A percentile compares a stretch with the other conserved stretches of the same genome.
Conservation (phyloP, 106 monocot species). For the Dendrobium huoshanense region DNA sequence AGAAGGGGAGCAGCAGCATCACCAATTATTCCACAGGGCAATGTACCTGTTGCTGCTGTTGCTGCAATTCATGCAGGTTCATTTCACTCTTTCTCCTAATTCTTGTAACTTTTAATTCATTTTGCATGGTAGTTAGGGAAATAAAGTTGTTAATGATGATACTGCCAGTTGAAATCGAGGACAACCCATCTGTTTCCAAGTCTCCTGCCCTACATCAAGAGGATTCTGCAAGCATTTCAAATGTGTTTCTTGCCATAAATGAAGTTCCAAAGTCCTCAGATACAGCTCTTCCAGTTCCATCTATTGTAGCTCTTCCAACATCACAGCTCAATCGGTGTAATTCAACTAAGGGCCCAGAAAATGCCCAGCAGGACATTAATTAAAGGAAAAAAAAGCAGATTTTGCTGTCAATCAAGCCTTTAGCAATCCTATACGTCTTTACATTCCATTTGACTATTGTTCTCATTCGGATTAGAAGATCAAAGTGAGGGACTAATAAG, state of each 20-base stretch:
- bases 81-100: background rate
- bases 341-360: slow-evolving; percentile 10
- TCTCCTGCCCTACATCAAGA: slow-evolving; percentile 12
- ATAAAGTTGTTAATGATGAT: background rate
- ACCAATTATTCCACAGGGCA: slow-evolving; percentile 14
- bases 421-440: too few species aligned
- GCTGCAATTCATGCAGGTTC: slow-evolving; percentile 23
- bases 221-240: background rate
- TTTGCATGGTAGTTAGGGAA: background rate
- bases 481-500: background rate
- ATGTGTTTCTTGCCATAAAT: background rate
- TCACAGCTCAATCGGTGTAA: slow-evolving; percentile 39
- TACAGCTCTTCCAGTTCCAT: background rate
- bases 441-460: background rate
- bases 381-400: slow-evolving; percentile 6
- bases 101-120: background rate
- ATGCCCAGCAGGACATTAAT: background rate
- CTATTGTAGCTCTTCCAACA: slow-evolving; percentile 6
- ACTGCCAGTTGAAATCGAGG: slow-evolving; percentile 32
- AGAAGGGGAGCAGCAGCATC: slow-evolving; percentile 29
- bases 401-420: too few species aligned
- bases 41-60: slow-evolving; percentile 4
- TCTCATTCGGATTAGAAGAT: background rate
- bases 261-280: slow-evolving; percentile 18
- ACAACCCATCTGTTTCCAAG: slow-evolving; percentile 8